phyloP scores from a whole-genome alignment of 139 green algal species.

The Astrephomene gubernaculifera region DNA sequence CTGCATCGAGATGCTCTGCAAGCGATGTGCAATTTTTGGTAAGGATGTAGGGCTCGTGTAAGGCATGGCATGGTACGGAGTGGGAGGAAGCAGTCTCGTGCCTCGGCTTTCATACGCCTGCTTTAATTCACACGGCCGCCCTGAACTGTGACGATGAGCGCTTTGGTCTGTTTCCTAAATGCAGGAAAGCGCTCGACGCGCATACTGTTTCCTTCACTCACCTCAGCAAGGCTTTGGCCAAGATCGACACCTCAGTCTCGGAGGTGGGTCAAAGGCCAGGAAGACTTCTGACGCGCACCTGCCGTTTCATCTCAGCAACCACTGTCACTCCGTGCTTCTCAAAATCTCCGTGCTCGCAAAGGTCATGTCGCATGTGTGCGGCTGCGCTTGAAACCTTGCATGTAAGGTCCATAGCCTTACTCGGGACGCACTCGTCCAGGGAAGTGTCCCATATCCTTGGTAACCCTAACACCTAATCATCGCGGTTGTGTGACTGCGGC shows the following conservation, averaged over 20 bases:
- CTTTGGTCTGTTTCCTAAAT: neutral
- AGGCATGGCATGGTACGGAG: no score
- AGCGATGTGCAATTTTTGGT: no score
- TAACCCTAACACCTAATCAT: neutral
- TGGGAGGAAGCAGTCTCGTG: no score
- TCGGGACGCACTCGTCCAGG: no score
- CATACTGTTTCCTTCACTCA: conserved; percentile 12
- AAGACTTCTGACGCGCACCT: no score
- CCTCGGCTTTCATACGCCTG: conserved; percentile 46
- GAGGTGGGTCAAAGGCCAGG: conserved; percentile 10
- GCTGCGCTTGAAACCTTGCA: neutral
- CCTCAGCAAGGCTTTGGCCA: conserved; percentile 13
- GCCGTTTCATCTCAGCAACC: no score
- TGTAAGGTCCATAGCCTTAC: no score
- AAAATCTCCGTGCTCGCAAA: neutral
- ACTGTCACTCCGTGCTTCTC: no score
- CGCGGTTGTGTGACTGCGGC: neutral
- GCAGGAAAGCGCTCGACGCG: conserved; percentile 22
- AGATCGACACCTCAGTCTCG: conserved; percentile 22
- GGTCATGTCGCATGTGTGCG: neutral
- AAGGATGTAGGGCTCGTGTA: no score
- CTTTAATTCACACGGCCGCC: neutral
- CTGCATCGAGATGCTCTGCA: conserved; percentile 54
- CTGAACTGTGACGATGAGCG: neutral
- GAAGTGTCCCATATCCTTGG: no score